Evolutionary conservation across 257 asterid genomes (phyloP), one percentile per base, ranked within the genome.

Genomic region (Paraleonurus japonicus): DNA sequence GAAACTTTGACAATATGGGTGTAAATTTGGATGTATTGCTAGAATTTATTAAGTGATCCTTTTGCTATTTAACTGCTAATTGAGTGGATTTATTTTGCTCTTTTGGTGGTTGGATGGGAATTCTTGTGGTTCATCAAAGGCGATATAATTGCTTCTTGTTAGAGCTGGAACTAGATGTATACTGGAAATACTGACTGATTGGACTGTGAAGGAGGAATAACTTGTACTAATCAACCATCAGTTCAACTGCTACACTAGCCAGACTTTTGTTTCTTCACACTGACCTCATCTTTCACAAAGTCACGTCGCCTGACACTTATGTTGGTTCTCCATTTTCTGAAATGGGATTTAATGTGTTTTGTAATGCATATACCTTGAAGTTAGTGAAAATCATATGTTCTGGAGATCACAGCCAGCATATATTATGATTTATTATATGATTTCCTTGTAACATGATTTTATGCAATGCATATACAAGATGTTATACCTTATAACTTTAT

Each of bases 321-420:
- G 22, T 20, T 66, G 55, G 39, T 22, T 53, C 60, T 19, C 13
- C 32, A 67, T 22, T 47, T 67, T 61, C 50, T 50, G 32, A 20
- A 69, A 69, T 69, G 74, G 65, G 65, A 54, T 53, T 15, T 6
- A 37, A 22, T 54, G 41, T 69, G 64, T 33, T 32, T 53, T 54
- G 15, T 69, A 15, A 69, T 54, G 65, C 65, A 33, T 33, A 41
- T 23, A 23, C 30, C 37, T 20, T 10, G 4, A 9, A 20, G 37
- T 26, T n/a, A 27, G 65, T 13, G 43, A 59, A 55, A 35, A 28
- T 15, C 43, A 59, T 27, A 28, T 28, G 13, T 19, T 53, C 26
- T 20, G 60, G 59, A 51, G 22, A 53, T 53, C 19, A 59, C 43
- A 13, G 43, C 65, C 65, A 27, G 65, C 24, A 28, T 59, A 15